Base-by-base conservation (phyloP, 805 yeast genomes). In the Priceomyces haplophilus region DNA sequence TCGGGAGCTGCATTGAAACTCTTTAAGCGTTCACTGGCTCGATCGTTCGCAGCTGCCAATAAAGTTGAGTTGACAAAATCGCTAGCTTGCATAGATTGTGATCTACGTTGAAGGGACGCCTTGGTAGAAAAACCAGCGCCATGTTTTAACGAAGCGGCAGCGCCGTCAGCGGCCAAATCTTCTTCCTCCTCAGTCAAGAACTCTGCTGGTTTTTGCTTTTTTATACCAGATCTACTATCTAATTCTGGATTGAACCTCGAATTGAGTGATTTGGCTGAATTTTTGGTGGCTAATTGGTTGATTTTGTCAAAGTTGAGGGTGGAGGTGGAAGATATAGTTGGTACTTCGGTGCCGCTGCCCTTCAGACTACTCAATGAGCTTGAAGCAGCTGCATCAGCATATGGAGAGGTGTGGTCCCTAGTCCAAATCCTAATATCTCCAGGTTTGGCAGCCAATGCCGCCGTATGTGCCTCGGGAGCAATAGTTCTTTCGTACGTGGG, bases 401-500 rank as follows among this genome's bases (percentile, higher is more conserved):
- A 62, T 7, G 73, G 68, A 25, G 75, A 77, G 45, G 67, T 58
- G 17, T 48, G 55, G 27, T 59, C 74, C 51, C 81, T 68, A 29
- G 69, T 67, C 78, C 80, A 78, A 12, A 73, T 72, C 36, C 59
- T 59, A 33, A 78, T 74, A 38, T 73, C 69, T 15, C 75, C 69
- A 49, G 50, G 51, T 35, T 54, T 65, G 39, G 72, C 75, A 7
- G 73, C 72, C 38, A 56, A 54, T 2, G 88, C 88, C 38, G 88
- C 88, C 18, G 76, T 73, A 31, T 83, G 85, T 12, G 87, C 87
- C 41, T 79, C 87, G 6, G 57, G 66, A 6, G 82, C 72, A 13
- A 82, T 75, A 11, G 75, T 59, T 46, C 90, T 67, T 59, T 79
- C 82, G 59, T 83, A 85, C 11, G 69, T 50, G 11, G 88, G 80